Percentiles rank a stretch among this genome's conserved stretches.
phyloP scores from a whole-genome alignment of 1,139 yeast species.

The Yamadazyma epiphylla region DNA sequence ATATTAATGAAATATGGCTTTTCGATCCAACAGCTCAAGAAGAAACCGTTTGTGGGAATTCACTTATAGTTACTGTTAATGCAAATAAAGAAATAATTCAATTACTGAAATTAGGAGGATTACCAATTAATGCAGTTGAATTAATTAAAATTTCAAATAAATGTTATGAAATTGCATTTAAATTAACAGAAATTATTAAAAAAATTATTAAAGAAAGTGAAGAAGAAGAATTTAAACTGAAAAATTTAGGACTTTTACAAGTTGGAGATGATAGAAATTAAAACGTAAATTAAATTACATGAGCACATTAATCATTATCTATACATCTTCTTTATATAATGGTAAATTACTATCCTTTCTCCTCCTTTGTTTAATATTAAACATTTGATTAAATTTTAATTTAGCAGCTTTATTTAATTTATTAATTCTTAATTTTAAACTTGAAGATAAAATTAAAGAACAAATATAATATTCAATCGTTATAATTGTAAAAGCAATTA shows the following conservation, averaged over 20 bases:
- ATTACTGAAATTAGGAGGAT: slow-evolving; percentile 85
- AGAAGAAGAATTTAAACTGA: slow-evolving; percentile 24
- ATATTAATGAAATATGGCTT: slow-evolving; percentile 55
- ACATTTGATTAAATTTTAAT: slow-evolving; percentile 5
- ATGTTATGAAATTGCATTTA: slow-evolving; percentile 63
- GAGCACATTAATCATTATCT: slow-evolving; percentile 4
- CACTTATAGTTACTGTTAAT: slow-evolving; percentile 79
- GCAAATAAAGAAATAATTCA: slow-evolving; percentile 90
- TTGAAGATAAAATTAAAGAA: slow-evolving; percentile 30
- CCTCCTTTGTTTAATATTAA: slow-evolving; percentile 27
- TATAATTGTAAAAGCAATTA: slow-evolving; percentile 53
- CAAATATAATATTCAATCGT: slow-evolving; percentile 63
- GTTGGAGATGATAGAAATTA: slow-evolving; percentile 31
- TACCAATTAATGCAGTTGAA: slow-evolving; percentile 71
- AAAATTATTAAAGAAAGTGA: slow-evolving; percentile 55
- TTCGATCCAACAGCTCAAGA: slow-evolving; percentile 79
- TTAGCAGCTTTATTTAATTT: slow-evolving; percentile 3
- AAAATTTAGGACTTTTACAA: slow-evolving; percentile 31
- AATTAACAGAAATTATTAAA: slow-evolving; percentile 63
- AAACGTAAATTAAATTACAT: too few relatives aligned
- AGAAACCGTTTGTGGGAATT: slow-evolving; percentile 74
- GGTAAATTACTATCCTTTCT: slow-evolving; percentile 54
- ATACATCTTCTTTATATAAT: slow-evolving; percentile 9
- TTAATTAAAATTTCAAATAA: slow-evolving; percentile 66
- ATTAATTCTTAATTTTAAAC: slow-evolving; percentile 10